Evolutionary conservation across 2,329 filamentous ascomycete genomes (phyloP), one percentile per base, ranked within the genome.

Genomic region (Sporothrix sp.): DNA sequence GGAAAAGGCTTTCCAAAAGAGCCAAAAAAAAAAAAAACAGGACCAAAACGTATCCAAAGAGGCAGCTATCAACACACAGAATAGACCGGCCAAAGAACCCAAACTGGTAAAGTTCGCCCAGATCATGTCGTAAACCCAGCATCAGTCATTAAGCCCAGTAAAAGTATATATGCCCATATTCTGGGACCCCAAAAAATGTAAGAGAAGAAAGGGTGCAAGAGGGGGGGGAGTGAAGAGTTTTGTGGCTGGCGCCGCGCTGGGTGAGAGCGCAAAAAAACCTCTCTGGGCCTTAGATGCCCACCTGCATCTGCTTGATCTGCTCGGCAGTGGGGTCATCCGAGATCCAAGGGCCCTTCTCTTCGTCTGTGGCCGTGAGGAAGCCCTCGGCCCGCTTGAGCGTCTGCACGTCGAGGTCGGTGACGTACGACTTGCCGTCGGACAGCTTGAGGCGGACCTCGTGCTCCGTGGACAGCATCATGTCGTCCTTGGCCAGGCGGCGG

Each of bases 391-490:
- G 80, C 66, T 85, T 84, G 63, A 97, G 67, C 2, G 90, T 96
- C 71, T 93, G 84, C 46, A 96, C 80, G 62, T 97, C 93, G 39
- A 98, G 75, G 63, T 97, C 93, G 7, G 91, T 97, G 35, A 96
- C 83, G 64, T 95, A 97, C 1, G 79, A 76, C 61, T 85, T 81
- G 62, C 79, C 79, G 62, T 87, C 84, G 21, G 78, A 78, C 16
- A 96, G 75, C 66, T 82, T 82, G 66, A 95, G 75, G 62, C 91
- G 87, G 33, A 97, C 88, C 69, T 98, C 93, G 62, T 93, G 90
- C 60, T 95, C 89, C 14, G 86, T 89, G 59, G 90, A 88, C 45
- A 98, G 82, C 89, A 96, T 95, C 88, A 97, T 93, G 69, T 98
- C 93, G 64, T 98, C 93, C 72, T 97, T 97, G 78, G 87, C 93